These are phyloP conservation scores for Scedosporium aurantiacum DNA, from an alignment of 2,329 filamentous ascomycete genomes.

Conservation along the genomic window DNA sequence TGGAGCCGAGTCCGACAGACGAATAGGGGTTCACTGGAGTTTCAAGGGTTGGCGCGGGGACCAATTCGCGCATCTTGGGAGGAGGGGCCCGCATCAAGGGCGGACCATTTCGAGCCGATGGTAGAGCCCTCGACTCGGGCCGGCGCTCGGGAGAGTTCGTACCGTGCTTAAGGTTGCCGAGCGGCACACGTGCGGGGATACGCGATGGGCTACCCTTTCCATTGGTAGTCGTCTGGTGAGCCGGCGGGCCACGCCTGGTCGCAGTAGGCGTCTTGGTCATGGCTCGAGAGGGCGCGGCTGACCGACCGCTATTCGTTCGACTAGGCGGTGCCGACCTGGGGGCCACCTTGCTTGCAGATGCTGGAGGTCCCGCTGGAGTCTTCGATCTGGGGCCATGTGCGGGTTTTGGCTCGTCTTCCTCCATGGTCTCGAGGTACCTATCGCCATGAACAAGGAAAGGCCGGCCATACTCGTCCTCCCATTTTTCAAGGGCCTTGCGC, in stretches of 20 bases:
- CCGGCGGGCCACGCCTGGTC: constrained; percentile 11
- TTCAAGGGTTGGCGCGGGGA: constrained; percentile 38
- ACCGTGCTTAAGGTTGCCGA: constrained; percentile 58
- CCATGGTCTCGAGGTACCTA: constrained; percentile 78
- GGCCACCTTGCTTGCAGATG: constrained; percentile 28
- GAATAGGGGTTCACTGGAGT: constrained; percentile 39
- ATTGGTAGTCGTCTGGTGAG: constrained; percentile 17
- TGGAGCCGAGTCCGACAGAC: constrained; percentile 33
- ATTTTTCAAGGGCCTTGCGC: constrained; percentile 66
- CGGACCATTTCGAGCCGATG: constrained; percentile 37
- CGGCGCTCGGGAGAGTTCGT: constrained; percentile 73
- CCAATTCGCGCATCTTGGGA: constrained; percentile 83
- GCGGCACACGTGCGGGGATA: constrained; percentile 57
- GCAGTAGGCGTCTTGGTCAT: constrained; percentile 44
- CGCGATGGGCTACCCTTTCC: constrained; percentile 47
- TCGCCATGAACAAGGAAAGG: constrained; percentile 91
- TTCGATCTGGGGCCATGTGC: constrained; percentile 55
- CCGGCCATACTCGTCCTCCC: constrained; percentile 89
- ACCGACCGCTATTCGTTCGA: constrained; percentile 17
- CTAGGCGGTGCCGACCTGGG: constrained; percentile 5
- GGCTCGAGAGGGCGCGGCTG: constrained; percentile 25
- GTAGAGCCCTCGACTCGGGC: constrained; percentile 24
- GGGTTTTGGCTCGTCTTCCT: constrained; percentile 47
- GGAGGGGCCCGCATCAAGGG: constrained; percentile 57
- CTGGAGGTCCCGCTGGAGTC: constrained; percentile 56